Base-by-base conservation (phyloP, 345 rosid genomes). In the Eucalyptus marginata region DNA sequence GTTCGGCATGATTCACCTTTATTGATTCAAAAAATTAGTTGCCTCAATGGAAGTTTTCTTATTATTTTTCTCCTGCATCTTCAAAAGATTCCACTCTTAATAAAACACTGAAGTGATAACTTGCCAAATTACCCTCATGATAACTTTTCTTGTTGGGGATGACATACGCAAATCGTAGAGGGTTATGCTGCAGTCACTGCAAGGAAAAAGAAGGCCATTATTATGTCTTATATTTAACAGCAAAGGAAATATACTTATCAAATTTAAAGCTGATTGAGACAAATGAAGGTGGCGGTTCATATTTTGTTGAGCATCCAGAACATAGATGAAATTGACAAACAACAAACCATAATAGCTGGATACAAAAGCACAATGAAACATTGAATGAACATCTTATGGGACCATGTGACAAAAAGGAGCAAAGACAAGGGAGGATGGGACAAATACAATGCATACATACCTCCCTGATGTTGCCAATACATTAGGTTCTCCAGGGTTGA, bases 401-500 rank as follows among this genome's bases (percentile, higher is more conserved):
- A 71, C 20, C 81, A 33, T 0, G 13, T 17, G 81, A 68, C 5
- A 6, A 33, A 36, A 36, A 68, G 44, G 7, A 33, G 44, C 81
- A 68, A 68, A 33, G 81, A 68, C 33, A 66, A 66, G 81, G 44
- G 43, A 68, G 44, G 81, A 68, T 33, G 24, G 24, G 44, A 68
- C 81, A 49, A 51, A 79, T 66, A 40, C 25, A 68, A 50, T 59
- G 86, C 25, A 89, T 18, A 68, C 92, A 88, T 93, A 98, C 99
- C 97, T 95, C 18, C 95, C 96, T 40, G 99, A 94, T 85, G 99
- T 87, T 33, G 96, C 99, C 91, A 98, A 93, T 88, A 97, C 88
- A 89, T 97, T 94, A 76, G 99, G 95, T 87, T 97, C 99, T 88
- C 97, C 99, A 4, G 99, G 99, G 93, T 97, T 96, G 94, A 98